A percentile compares a stretch with the other conserved stretches of the same genome.
Conservation (phyloP, 179 eudicot genomes). For the Gypsophila paniculata region DNA sequence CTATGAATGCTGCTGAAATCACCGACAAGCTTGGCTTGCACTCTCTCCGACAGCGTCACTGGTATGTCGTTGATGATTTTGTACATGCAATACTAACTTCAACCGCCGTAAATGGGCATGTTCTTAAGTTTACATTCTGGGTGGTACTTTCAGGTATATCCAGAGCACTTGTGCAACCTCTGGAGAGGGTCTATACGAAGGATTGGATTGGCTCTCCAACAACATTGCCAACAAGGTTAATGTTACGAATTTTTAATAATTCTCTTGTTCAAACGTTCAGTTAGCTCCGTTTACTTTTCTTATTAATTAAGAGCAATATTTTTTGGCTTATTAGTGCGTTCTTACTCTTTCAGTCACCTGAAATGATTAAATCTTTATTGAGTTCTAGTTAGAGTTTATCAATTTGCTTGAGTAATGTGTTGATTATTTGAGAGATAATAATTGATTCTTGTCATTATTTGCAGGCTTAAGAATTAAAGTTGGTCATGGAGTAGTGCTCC, state of each 20-base stretch:
- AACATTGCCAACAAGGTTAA: slow-evolving; percentile 80
- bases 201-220: slow-evolving; percentile 89
- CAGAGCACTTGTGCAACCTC: slow-evolving; percentile 94
- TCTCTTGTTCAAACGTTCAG: background rate
- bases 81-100: background rate
- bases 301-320: no score
- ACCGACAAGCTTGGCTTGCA: slow-evolving; percentile 92
- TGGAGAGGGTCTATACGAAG: slow-evolving; percentile 89
- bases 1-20: slow-evolving; percentile 94
- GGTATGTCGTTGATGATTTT: slow-evolving; percentile 33
- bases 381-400: background rate
- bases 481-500: slow-evolving; percentile 37
- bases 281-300: background rate
- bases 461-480: slow-evolving; percentile 51
- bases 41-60: slow-evolving; percentile 90
- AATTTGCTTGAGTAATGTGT: background rate
- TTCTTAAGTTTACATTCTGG: background rate
- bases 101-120: no score
- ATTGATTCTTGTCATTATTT: slow-evolving; percentile 15
- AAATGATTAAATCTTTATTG: no score
- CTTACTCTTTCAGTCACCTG: background rate
- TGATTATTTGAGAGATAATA: background rate
- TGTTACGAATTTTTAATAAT: background rate
- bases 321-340: background rate
- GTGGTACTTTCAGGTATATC: slow-evolving; percentile 65